Evolutionary conservation across 768 basidiomycete species (phyloP).

Genomic region (Suillus subluteus): DNA sequence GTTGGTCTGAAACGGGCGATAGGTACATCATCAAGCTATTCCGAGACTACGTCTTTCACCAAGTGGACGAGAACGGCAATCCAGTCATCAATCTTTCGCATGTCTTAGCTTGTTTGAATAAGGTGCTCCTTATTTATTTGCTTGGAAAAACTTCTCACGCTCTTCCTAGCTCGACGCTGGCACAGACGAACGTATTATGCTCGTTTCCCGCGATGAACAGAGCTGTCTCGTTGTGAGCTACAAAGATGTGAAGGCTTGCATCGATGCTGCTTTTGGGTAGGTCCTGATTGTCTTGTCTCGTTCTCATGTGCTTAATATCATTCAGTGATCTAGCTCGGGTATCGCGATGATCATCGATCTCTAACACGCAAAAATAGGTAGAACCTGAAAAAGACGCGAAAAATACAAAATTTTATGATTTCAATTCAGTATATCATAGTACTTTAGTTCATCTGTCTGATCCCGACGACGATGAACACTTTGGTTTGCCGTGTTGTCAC

Average conservation of each 20-base stretch:
- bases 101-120: constrained; percentile 91
- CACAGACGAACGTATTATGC: constrained; percentile 92
- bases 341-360: constrained; percentile 22
- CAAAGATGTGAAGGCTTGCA: constrained; percentile 85
- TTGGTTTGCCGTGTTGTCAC: neutral
- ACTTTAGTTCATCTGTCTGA: neutral
- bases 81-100: constrained; percentile 91
- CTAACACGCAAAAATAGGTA: constrained; percentile 56
- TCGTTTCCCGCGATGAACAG: constrained; percentile 94
- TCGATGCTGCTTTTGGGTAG: constrained; percentile 83
- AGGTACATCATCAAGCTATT: constrained; percentile 98
- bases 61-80: constrained; percentile 87
- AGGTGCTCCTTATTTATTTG: constrained; percentile 51
- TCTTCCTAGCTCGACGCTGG: constrained; percentile 81
- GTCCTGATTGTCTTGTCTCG: constrained; percentile 23
- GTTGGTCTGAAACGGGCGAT: constrained; percentile 99
- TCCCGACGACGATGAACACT: neutral
- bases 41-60: constrained; percentile 97
- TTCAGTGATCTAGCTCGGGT: constrained; percentile 49
- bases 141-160: neutral
- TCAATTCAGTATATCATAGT: neutral
- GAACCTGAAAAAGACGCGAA: constrained; percentile 70
- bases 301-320: neutral
- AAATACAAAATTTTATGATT: constrained; percentile 41
- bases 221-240: constrained; percentile 94